Base-by-base conservation (phyloP, 2,329 filamentous ascomycete genomes). In the Fusarium neocosmosporiellum region DNA sequence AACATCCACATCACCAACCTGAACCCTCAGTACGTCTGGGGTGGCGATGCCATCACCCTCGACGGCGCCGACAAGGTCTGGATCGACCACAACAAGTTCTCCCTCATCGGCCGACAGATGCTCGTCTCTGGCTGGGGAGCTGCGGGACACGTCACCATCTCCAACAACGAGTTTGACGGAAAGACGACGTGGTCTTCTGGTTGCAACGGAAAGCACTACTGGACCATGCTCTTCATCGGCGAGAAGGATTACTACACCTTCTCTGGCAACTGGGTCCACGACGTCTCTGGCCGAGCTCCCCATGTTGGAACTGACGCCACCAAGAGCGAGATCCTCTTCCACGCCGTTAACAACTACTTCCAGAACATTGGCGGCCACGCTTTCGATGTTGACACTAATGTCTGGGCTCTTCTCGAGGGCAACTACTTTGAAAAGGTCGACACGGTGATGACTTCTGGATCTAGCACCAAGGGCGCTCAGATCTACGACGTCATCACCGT, bases 291-390 rank as follows among this genome's bases (percentile, higher is more conserved):
- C 48, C 87, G 88, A 54, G 81, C 83, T 4, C 89, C 88, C 67
- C 89, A 90, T 80, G 83, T 90, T 22, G 85, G 83, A 34, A 86
- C 87, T 78, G 59, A 68, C 18, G 16, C 37, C 4, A 69, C 62
- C 20, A 59, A 60, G 50, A 63, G 34, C 20, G 48, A 88, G 86
- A 84, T 89, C 29, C 80, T 83, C 16, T 77, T 90, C 41, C 89
- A 91, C 79, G 86, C 86, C 22, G 86, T 89, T 76, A 90, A 90
- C 85, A 90, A 90, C 84, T 89, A 89, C 84, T 90, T 84, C 81
- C 83, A 85, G 76, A 86, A 86, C 79, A 75, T 72, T 7, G 71
- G 80, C 16, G 86, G 86, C 24, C 89, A 90, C 78, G 86, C 87
- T 14, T 90, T 90, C 75, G 89, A 89, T 76, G 77, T 84, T 50